These are phyloP conservation scores for Penicillium simplicissimum DNA, from an alignment of 495 filamentous ascomycete species.

Conservation along the genomic window DNA sequence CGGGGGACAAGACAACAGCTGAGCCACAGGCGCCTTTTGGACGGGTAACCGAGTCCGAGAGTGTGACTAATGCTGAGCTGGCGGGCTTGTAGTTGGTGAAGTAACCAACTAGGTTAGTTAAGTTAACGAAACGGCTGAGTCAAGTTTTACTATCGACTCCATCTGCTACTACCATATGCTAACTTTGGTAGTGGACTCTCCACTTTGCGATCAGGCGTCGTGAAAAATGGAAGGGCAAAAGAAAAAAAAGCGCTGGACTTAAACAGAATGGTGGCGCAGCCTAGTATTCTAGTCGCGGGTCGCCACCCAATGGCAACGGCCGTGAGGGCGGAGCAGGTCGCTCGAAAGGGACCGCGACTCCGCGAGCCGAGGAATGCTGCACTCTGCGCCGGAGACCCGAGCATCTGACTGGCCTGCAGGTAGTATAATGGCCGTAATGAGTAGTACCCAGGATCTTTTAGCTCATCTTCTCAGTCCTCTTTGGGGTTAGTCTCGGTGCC, in stretches of 20 bases:
- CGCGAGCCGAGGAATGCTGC: constrained; percentile 15
- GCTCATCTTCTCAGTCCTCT: not conserved
- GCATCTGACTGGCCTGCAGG: constrained; percentile 18
- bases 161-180: not conserved
- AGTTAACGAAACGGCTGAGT: not conserved
- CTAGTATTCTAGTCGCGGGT: not conserved
- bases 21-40: not conserved
- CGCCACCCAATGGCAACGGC: not conserved
- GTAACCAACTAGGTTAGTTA: too few species aligned
- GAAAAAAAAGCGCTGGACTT: not conserved
- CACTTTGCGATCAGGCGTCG: not conserved
- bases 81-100: too few species aligned
- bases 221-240: not conserved
- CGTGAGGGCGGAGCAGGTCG: not conserved
- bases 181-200: not conserved
- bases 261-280: constrained; percentile 16
- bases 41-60: constrained; percentile 6
- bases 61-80: not conserved
- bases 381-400: constrained; percentile 7
- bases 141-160: not conserved
- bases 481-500: not conserved
- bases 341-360: constrained; percentile 14
- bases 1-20: not conserved
- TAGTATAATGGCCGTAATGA: not conserved
- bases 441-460: not conserved